Base-by-base conservation (phyloP, 192 early-diverging fungal species). In the Coemansia sp. region DNA sequence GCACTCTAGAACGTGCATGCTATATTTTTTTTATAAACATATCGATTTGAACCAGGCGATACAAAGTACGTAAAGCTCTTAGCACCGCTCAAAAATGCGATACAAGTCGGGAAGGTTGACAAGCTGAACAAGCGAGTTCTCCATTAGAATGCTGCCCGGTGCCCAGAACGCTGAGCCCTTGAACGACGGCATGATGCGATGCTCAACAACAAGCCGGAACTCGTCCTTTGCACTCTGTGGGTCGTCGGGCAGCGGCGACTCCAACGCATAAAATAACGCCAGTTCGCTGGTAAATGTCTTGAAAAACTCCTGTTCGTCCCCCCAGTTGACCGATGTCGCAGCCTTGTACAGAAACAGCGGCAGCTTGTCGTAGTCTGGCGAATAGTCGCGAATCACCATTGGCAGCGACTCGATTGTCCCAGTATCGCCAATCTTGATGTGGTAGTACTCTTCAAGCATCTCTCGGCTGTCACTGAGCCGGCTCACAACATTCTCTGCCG, bases 61-160 rank as follows among this genome's bases (percentile, higher is more conserved):
- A 26, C 25, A 26, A 26, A 26, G 25, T 26, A 26, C 2, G 25
- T 26, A 26, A 2, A 26, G 23, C 4, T 26, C 25, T 26, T 44
- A 98, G 74, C 96, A 98, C n/a, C 96, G 80, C 66, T 98, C 96
- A 86, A 98, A 98, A 37, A 97, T 89, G 23, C 88, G 91, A 75
- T 98, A 98, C 23, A 98, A 80, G 64, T 97, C 94, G 20, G 89
- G 86, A 57, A 95, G 81, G 65, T 91, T 86, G 2, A 90, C 91
- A 15, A 98, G 72, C 64, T 93, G 87, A 3, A 93, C 76, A 14
- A 95, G 69, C 5, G 88, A 83, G 23, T 82, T 73, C 61, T 80
- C 74, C 57, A 86, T 83, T 15, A 84, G 81, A 50, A 94, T 67
- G 25, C 61, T 59, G 34, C 78, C 75, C 11, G 89, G 87, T 2